Conservation (phyloP, 106 monocot species). For the Chionographis japonica region DNA sequence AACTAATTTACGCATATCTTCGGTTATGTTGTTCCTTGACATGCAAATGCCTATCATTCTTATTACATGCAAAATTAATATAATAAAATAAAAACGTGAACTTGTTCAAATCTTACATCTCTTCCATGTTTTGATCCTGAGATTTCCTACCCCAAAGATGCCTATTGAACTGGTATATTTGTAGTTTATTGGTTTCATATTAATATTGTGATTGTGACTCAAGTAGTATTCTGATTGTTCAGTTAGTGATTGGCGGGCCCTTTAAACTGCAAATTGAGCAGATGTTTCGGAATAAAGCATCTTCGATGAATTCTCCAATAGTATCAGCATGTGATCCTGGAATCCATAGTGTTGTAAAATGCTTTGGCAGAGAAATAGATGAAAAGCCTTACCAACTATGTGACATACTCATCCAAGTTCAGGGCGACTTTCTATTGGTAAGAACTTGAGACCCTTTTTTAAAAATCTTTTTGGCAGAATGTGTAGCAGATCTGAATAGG, state of each 20-base stretch:
- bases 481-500: neutral
- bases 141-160: neutral
- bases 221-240: slow-evolving; percentile 6
- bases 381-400: slow-evolving; percentile 56
- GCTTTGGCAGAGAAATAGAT: slow-evolving; percentile 29
- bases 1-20: too few relatives aligned
- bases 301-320: slow-evolving; percentile 44
- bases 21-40: too few relatives aligned
- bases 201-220: neutral
- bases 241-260: slow-evolving; percentile 92
- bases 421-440: slow-evolving; percentile 51
- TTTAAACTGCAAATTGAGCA: slow-evolving; percentile 58
- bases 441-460: neutral
- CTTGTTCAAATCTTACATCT: neutral
- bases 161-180: neutral
- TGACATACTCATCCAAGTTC: slow-evolving; percentile 51
- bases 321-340: slow-evolving; percentile 72
- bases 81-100: neutral
- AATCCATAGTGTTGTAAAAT: slow-evolving; percentile 38
- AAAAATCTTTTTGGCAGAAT: too few relatives aligned
- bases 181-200: neutral
- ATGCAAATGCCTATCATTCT: too few relatives aligned
- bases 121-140: neutral
- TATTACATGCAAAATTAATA: too few relatives aligned
- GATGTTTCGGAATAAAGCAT: slow-evolving; percentile 69